Conservation (phyloP, 1,284 basidiomycete species). For the Coniferiporia sulphurascens region DNA sequence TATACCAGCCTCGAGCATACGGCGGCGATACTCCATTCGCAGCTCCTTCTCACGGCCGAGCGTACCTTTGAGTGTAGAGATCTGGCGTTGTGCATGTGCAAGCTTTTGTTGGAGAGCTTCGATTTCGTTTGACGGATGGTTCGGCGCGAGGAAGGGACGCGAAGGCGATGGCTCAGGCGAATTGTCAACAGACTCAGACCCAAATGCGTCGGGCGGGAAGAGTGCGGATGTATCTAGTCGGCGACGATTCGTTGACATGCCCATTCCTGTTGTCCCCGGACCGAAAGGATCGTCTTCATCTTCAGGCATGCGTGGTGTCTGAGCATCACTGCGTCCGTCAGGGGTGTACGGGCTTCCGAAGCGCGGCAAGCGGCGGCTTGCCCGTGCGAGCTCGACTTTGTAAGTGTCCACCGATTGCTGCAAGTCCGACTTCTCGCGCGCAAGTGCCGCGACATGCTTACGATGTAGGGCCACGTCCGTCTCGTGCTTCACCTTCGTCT, state of each 20-base stretch:
- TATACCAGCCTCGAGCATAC: slow-evolving; percentile 39
- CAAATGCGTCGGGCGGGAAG: slow-evolving; percentile 52
- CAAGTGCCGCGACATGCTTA: slow-evolving; percentile 81
- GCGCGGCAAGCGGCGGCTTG: slow-evolving; percentile 52
- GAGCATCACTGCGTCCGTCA: slow-evolving; percentile 41
- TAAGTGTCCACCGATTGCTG: slow-evolving; percentile 75
- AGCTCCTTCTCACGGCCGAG: slow-evolving; percentile 77
- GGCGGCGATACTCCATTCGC: slow-evolving; percentile 58
- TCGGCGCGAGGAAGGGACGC: slow-evolving; percentile 55
- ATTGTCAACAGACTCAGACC: slow-evolving; percentile 51
- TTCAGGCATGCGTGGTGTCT: slow-evolving; percentile 52
- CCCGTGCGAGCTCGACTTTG: slow-evolving; percentile 63
- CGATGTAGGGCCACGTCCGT: slow-evolving; percentile 89
- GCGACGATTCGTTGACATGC: slow-evolving; percentile 58
- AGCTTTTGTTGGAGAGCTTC: slow-evolving; percentile 74
- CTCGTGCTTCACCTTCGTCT: slow-evolving; percentile 86
- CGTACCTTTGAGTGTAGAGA: slow-evolving; percentile 72
- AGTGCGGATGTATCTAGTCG: slow-evolving; percentile 50
- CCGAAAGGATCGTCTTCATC: slow-evolving; percentile 68
- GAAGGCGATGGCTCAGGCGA: slow-evolving; percentile 67
- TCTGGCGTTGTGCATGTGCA: slow-evolving; percentile 78
- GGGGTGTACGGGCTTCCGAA: slow-evolving; percentile 70
- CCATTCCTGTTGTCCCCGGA: slow-evolving; percentile 41
- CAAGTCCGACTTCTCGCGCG: slow-evolving; percentile 89
- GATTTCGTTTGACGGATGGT: slow-evolving; percentile 73